These are phyloP conservation scores for Leccinum fallax DNA, from an alignment of 1,284 basidiomycete genomes.

Conservation along the genomic window DNA sequence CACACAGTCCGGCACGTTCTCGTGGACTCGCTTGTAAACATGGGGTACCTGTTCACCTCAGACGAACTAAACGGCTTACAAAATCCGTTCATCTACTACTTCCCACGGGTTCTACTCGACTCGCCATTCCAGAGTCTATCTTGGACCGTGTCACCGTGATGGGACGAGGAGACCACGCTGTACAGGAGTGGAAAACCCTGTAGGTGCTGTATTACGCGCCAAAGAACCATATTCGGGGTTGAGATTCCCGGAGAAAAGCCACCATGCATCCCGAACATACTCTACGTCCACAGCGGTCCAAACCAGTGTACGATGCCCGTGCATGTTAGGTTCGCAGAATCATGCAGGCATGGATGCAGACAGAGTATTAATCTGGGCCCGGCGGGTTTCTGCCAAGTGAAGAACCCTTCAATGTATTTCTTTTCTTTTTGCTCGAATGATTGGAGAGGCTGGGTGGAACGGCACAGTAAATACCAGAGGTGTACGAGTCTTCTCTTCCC, in stretches of 20 bases:
- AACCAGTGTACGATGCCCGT: background rate
- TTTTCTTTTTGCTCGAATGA: background rate
- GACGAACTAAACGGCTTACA: slow-evolving; percentile 59
- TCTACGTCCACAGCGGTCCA: slow-evolving; percentile 24
- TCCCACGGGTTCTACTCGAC: slow-evolving; percentile 35
- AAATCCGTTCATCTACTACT: slow-evolving; percentile 63
- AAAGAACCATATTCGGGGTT: slow-evolving; percentile 34
- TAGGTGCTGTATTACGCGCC: slow-evolving; percentile 36
- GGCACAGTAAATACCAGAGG: background rate
- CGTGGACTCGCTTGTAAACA: too few species aligned
- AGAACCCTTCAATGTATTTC: too few species aligned
- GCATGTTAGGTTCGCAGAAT: too few species aligned
- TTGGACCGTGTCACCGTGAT: slow-evolving; percentile 32
- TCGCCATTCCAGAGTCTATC: slow-evolving; percentile 47
- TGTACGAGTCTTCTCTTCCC: background rate
- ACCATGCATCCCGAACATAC: slow-evolving; percentile 22
- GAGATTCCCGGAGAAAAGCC: slow-evolving; percentile 31
- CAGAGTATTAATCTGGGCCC: too few species aligned
- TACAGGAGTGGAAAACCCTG: slow-evolving; percentile 22
- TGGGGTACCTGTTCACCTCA: slow-evolving; percentile 48
- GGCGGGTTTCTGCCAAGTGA: too few species aligned
- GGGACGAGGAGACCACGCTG: slow-evolving; percentile 28
- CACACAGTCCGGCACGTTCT: too few species aligned
- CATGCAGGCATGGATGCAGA: too few species aligned
- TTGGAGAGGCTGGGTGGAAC: too few species aligned